Conservation (phyloP, 1,139 yeast genomes). For the Candida sp. region DNA sequence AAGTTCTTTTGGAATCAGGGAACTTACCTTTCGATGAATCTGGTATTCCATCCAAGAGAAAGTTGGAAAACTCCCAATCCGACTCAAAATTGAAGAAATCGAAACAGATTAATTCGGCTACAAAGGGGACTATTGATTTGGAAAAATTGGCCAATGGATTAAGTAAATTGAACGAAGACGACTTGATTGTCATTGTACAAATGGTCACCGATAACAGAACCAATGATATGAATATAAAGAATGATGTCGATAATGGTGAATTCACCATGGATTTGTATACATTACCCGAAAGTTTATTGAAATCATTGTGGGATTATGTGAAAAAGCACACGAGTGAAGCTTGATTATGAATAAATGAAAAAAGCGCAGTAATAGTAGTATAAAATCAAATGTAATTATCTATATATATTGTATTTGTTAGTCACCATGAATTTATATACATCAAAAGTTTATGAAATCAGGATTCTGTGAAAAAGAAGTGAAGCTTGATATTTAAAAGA, state of each 20-base stretch:
- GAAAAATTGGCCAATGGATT: slow-evolving; percentile 90
- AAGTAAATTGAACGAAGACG: slow-evolving; percentile 88
- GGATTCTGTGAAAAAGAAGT: no score
- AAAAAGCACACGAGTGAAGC: slow-evolving; percentile 56
- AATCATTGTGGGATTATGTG: slow-evolving; percentile 93
- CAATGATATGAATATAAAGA: slow-evolving; percentile 92
- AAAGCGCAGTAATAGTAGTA: no score
- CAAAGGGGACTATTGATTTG: slow-evolving; percentile 75
- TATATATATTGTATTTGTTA: no score
- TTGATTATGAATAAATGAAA: slow-evolving; percentile 7
- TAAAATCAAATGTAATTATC: no score
- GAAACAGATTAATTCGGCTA: slow-evolving; percentile 47
- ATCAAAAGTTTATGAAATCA: no score
- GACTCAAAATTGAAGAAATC: slow-evolving; percentile 58
- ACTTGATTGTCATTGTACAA: slow-evolving; percentile 89
- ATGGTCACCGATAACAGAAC: slow-evolving; percentile 98
- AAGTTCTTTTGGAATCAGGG: slow-evolving; percentile 77
- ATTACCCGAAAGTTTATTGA: slow-evolving; percentile 85
- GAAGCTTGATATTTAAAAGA: no score
- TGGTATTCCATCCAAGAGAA: slow-evolving; percentile 7
- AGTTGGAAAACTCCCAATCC: slow-evolving; percentile 11
- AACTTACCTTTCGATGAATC: slow-evolving; percentile 56
- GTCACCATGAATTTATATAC: no score
- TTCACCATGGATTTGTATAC: slow-evolving; percentile 96
- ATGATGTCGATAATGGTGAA: slow-evolving; percentile 96